A percentile compares a stretch with the other conserved stretches of the same genome.
Conservation (phyloP, 768 basidiomycete genomes). For the Amanita muscaria region DNA sequence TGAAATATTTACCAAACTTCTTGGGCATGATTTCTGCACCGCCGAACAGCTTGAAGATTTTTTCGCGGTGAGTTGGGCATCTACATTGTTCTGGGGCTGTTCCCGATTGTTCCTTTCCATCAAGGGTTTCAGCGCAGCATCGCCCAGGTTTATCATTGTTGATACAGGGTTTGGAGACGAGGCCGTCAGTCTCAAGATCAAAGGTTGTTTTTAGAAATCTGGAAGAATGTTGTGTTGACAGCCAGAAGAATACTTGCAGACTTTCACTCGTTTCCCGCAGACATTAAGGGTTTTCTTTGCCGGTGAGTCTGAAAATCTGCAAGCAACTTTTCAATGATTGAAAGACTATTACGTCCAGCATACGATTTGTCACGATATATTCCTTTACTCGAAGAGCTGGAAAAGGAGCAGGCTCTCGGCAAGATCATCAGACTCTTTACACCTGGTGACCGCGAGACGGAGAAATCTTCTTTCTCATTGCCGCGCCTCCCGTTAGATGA, state of each 20-base stretch:
- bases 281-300: conserved; percentile 67
- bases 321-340: background rate
- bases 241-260: conserved; percentile 55
- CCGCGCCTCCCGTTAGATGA: conserved; percentile 47
- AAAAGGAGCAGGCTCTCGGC: conserved; percentile 51
- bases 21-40: conserved; percentile 46
- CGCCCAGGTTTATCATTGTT: conserved; percentile 59
- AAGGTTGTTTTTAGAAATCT: conserved; percentile 34
- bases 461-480: conserved; percentile 39
- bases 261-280: conserved; percentile 64
- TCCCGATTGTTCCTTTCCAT: background rate
- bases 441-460: conserved; percentile 31
- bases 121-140: conserved; percentile 65
- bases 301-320: conserved; percentile 30
- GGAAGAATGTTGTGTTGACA: background rate
- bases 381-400: conserved; percentile 47
- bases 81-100: background rate
- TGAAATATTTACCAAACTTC: conserved; percentile 41
- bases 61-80: conserved; percentile 29
- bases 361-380: conserved; percentile 28
- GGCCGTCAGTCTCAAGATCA: conserved; percentile 56
- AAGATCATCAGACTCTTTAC: conserved; percentile 59
- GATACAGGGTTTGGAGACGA: conserved; percentile 64
- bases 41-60: conserved; percentile 65
- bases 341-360: background rate